Base-by-base conservation (phyloP, 352 stramenopile genomes). In the Phytophthora uliginosa region DNA sequence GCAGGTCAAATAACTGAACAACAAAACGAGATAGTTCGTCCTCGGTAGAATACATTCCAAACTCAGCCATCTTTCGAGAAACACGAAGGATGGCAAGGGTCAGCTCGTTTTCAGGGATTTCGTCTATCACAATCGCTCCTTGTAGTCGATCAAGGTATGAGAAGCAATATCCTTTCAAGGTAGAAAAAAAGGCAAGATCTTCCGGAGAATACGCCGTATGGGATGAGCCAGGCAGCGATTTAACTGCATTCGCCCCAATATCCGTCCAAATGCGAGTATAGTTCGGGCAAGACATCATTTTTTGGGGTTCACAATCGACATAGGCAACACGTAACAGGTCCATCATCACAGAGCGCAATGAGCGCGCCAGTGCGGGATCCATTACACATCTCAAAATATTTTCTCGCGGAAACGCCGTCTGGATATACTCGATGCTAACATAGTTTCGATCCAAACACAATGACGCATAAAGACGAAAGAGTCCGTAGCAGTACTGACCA, bases 381-480 rank as follows among this genome's bases (percentile, higher is more conserved):
- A 86, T 81, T 17, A 88, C 81, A 10, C 76, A 81, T 2, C 66
- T 59, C 15, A 94, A 55, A 7, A 94, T 67, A 36, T 81, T 82
- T 22, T 86, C 72, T 13, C 86, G 82, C 9, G 86, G 84, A 71
- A 94, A 94, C 5, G 75, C 79, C 10, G 75, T 69, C 34, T 92
- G 84, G 33, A 94, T 77, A 62, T 89, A 87, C 53, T 94, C 78
- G 50, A 94, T 94, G 58, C 84, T 90, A 26, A 90, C 73, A 52
- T 94, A 94, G 74, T 94, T 94, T 47, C 86, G 83, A 71, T 94
- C 86, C 34, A 90, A 63, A 18, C 86, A 94, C 5, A 94, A 63
- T 4, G 83, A 88, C n/a, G 86, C 76, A 61, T 92, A 94, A 2
- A 94, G 74, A 10, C 85, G 84, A 26, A 94, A 82, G 13, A 94